Evolutionary conservation across 176 grass and related monocot species (phyloP).

Genomic region (Bothriochloa decipiens): DNA sequence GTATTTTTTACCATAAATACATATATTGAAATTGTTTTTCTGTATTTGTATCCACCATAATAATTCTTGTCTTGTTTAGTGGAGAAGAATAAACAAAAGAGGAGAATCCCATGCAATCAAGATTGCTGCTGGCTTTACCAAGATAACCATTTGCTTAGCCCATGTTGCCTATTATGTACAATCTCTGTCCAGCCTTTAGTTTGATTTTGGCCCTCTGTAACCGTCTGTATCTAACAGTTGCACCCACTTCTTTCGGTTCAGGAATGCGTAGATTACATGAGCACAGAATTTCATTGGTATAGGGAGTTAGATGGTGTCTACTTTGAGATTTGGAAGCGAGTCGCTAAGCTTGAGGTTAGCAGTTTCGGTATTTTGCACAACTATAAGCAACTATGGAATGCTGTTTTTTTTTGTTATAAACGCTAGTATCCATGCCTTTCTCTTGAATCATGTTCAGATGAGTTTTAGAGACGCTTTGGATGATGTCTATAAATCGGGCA

Average conservation of each 20-base stretch:
- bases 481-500: not conserved
- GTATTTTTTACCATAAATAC: not conserved
- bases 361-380: not conserved
- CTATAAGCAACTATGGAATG: not conserved
- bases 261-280: not conserved
- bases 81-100: not conserved
- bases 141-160: not conserved
- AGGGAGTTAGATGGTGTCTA: not conserved
- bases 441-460: not conserved
- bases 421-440: not conserved
- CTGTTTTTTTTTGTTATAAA: not conserved
- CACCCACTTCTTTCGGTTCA: not conserved
- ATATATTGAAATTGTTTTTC: not conserved
- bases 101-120: constrained; percentile 24
- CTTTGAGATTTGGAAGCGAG: constrained; percentile 7
- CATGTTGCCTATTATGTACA: not conserved
- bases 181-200: not conserved
- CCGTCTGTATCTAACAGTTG: too few species aligned
- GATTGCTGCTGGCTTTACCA: not conserved
- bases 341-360: constrained; percentile 16
- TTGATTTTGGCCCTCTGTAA: too few species aligned
- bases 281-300: not conserved
- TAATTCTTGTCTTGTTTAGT: not conserved
- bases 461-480: constrained; percentile 30
- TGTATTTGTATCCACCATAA: not conserved